Evolutionary conservation across 495 filamentous ascomycete genomes (phyloP).

Genomic region (Lophium mytilinum): DNA sequence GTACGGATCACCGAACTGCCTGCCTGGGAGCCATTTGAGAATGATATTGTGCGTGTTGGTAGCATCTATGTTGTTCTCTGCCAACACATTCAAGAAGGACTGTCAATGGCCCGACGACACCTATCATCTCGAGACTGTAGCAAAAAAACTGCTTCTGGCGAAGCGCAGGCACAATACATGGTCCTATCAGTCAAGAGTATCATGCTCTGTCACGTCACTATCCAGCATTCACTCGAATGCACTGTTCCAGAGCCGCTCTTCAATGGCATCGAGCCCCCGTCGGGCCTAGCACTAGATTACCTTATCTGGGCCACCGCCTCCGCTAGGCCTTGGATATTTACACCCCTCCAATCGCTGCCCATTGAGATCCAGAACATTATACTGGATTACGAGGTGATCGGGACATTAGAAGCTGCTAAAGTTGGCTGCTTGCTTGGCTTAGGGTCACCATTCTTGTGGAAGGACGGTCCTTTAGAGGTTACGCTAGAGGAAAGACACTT

Average conservation of each 20-base stretch:
- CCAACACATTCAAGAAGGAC: conserved; percentile 10
- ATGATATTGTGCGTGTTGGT: conserved; percentile 9
- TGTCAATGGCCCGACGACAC: conserved; percentile 12
- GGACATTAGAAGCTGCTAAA: conserved; percentile 14
- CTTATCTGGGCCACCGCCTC: conserved; percentile 13
- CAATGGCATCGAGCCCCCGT: conserved; percentile 12
- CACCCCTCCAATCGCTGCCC: conserved; percentile 9
- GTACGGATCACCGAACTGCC: conserved; percentile 12
- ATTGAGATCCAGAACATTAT: conserved; percentile 15
- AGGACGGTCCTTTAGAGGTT: conserved; percentile 12
- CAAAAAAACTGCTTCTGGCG: conserved; percentile 5
- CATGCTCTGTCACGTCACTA: conserved; percentile 10
- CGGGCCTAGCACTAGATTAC: conserved; percentile 13
- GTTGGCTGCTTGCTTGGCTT: conserved; percentile 15
- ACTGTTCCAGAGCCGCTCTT: conserved; percentile 16
- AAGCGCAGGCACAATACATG: conserved; percentile 13
- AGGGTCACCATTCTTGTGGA: conserved; percentile 13
- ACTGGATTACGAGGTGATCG: conserved; percentile 6
- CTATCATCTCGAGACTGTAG: conserved; percentile 5
- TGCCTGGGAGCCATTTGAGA: conserved; percentile 10
- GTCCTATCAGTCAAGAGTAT: conserved; percentile 12
- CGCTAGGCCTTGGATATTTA: conserved; percentile 14
- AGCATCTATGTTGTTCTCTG: conserved; percentile 9
- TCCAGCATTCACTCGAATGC: conserved; percentile 2
- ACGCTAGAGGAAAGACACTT: conserved; percentile 10